phyloP scores from a whole-genome alignment of 78 protist species.

The Dictyostelium discoideum region DNA sequence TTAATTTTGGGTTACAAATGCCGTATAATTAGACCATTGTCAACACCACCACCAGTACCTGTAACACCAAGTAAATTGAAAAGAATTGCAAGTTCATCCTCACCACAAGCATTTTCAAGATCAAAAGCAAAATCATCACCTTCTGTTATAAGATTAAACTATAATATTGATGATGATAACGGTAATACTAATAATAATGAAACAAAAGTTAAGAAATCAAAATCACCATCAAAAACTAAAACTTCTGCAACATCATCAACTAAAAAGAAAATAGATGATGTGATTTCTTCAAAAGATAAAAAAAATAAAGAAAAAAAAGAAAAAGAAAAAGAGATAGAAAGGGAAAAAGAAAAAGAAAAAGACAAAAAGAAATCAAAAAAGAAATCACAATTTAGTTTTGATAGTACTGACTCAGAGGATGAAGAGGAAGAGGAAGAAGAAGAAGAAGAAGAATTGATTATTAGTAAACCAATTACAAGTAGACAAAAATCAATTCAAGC shows the following conservation, averaged over 20 bases:
- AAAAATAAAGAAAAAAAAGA: not conserved
- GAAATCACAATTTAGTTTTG: conserved; percentile 13
- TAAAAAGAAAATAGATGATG: not conserved
- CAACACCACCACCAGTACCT: conserved; percentile 42
- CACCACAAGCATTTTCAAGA: not conserved
- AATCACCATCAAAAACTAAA: not conserved
- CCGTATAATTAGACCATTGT: not conserved
- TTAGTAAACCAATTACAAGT: not conserved
- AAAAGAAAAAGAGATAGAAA: not conserved
- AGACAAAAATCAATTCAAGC: not conserved
- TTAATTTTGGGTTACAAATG: not conserved
- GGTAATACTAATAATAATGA: too few species aligned
- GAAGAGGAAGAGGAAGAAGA: not conserved
- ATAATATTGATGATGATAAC: too few species aligned
- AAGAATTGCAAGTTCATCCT: not conserved
- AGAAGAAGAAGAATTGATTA: not conserved
- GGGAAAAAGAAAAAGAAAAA: not conserved
- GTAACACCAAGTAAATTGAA: conserved; percentile 33
- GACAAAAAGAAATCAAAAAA: not conserved
- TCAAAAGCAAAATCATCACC: conserved; percentile 16
- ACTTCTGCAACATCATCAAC: not conserved
- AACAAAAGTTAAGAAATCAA: conserved; percentile 4
- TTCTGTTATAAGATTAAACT: not conserved
- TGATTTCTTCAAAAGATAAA: not conserved
- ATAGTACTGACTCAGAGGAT: not conserved